phyloP scores from a whole-genome alignment of 768 basidiomycete genomes.

The Cyathus striatus region DNA sequence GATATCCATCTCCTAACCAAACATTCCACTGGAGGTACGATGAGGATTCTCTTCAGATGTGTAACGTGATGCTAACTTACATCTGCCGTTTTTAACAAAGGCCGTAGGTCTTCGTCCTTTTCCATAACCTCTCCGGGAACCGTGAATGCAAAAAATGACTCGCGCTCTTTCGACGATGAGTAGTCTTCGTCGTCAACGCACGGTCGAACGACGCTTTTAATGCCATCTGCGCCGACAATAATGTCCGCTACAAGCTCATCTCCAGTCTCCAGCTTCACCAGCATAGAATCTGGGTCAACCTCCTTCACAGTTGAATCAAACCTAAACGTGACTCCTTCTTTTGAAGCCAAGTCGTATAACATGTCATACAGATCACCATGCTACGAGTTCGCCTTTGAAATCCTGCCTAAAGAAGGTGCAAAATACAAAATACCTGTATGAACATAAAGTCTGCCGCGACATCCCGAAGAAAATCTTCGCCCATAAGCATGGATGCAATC shows the following conservation, averaged over 20 bases:
- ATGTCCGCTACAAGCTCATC: slow-evolving; percentile 42
- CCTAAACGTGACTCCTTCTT: slow-evolving; percentile 42
- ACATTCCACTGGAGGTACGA: slow-evolving; percentile 21
- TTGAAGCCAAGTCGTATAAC: slow-evolving; percentile 38
- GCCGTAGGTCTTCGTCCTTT: slow-evolving; percentile 24
- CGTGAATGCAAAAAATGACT: slow-evolving; percentile 23
- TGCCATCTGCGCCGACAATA: slow-evolving; percentile 59
- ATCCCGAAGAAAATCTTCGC: slow-evolving; percentile 39
- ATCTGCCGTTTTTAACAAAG: slow-evolving; percentile 18
- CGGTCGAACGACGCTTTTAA: slow-evolving; percentile 31
- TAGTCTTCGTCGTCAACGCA: slow-evolving; percentile 19
- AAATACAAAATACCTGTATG: slow-evolving; percentile 13
- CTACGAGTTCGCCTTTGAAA: slow-evolving; percentile 19
- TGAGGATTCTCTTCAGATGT: neutral
- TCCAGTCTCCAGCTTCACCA: slow-evolving; percentile 35
- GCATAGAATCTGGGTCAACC: slow-evolving; percentile 23
- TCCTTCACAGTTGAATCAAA: slow-evolving; percentile 30
- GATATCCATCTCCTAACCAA: slow-evolving; percentile 25
- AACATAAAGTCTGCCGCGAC: slow-evolving; percentile 27
- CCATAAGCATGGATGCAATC: slow-evolving; percentile 41
- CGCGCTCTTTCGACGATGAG: slow-evolving; percentile 8
- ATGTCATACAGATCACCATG: slow-evolving; percentile 47
- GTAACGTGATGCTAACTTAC: slow-evolving; percentile 16
- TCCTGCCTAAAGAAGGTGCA: slow-evolving; percentile 1
- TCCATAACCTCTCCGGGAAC: slow-evolving; percentile 24